Conservation (phyloP, 768 basidiomycete species). For the Boletus coccyginus region DNA sequence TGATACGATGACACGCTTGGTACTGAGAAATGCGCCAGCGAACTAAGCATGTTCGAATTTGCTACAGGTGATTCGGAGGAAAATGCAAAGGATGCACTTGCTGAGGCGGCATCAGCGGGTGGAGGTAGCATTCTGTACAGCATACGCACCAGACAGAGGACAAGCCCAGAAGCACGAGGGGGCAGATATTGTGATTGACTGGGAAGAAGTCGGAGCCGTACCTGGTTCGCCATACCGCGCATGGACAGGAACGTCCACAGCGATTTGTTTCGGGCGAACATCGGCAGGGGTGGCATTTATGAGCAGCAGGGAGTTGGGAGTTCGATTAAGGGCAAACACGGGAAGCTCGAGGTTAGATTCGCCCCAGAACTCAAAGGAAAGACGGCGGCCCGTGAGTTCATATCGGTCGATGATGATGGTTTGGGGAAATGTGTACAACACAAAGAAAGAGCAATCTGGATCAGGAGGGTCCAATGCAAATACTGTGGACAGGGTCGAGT, state of each 20-base stretch:
- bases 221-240: slow-evolving; percentile 39
- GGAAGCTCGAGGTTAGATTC: slow-evolving; percentile 44
- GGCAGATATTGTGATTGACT: slow-evolving; percentile 21
- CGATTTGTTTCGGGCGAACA: slow-evolving; percentile 6
- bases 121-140: background rate
- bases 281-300: slow-evolving; percentile 23
- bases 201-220: slow-evolving; percentile 7
- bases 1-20: slow-evolving; percentile 6
- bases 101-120: slow-evolving; percentile 10
- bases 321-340: slow-evolving; percentile 32
- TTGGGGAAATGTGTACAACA: slow-evolving; percentile 37
- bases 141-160: slow-evolving; percentile 21
- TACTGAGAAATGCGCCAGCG: slow-evolving; percentile 16
- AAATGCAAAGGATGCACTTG: background rate
- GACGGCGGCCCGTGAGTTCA: slow-evolving; percentile 36
- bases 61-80: slow-evolving; percentile 19
- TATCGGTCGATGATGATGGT: slow-evolving; percentile 44
- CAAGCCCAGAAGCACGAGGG: slow-evolving; percentile 36
- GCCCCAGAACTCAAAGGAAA: slow-evolving; percentile 36
- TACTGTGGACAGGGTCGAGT: slow-evolving; percentile 28
- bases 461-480: slow-evolving; percentile 12
- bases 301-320: slow-evolving; percentile 30
- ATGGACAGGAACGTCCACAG: slow-evolving; percentile 42
- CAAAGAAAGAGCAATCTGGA: slow-evolving; percentile 29
- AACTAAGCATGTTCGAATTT: slow-evolving; percentile 23